A percentile compares a stretch with the other conserved stretches of the same genome.
Evolutionary conservation across 2,329 filamentous ascomycete genomes (phyloP).

Genomic region (Colletotrichum gloeosporioides): DNA sequence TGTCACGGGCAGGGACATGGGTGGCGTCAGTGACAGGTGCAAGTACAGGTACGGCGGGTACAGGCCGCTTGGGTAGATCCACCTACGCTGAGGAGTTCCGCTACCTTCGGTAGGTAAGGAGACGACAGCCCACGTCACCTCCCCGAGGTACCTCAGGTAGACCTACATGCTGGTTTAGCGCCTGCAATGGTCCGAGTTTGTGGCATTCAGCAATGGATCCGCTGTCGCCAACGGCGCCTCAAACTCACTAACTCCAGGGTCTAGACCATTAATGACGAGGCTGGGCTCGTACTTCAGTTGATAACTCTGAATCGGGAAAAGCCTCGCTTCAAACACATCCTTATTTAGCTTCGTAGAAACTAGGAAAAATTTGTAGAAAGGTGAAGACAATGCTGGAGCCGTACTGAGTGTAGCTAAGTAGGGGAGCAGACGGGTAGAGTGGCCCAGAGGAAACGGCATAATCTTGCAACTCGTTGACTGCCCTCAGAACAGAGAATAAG

Average conservation of each 20-base stretch:
- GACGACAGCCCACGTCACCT: background rate
- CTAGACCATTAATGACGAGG: background rate
- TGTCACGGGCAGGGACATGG: background rate
- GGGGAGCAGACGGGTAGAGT: background rate
- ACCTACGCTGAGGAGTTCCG: background rate
- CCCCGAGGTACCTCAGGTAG: background rate
- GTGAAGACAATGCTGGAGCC: background rate
- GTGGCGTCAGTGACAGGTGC: background rate
- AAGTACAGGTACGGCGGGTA: background rate
- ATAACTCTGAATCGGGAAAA: background rate
- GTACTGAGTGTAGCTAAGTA: background rate
- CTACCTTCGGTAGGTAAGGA: background rate
- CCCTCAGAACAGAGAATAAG: too few species aligned
- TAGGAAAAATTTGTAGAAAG: background rate
- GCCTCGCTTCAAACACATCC: background rate
- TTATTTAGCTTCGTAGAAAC: background rate
- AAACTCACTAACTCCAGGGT: background rate
- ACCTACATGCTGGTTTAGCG: background rate
- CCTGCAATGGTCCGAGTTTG: background rate
- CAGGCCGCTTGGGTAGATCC: background rate
- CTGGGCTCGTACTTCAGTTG: background rate
- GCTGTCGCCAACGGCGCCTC: background rate
- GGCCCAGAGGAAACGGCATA: background rate
- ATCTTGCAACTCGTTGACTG: background rate
- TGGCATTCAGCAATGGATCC: background rate